These are phyloP conservation scores for Taphrina communis DNA, from an alignment of 1,139 yeast genomes.

Conservation along the genomic window DNA sequence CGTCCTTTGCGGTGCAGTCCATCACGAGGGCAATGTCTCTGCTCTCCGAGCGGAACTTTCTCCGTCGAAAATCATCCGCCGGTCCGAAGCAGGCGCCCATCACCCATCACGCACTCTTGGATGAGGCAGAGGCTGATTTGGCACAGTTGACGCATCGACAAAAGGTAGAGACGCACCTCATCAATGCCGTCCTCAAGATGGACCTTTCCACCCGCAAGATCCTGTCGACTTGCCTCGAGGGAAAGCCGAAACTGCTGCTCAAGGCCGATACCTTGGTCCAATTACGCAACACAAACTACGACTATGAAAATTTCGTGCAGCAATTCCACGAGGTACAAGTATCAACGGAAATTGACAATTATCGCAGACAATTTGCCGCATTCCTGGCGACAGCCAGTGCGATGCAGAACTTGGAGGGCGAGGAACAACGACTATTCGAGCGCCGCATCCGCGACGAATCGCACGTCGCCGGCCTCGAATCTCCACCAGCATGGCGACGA, in stretches of 20 bases:
- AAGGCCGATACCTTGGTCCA: constrained; percentile 36
- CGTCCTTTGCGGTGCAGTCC: constrained; percentile 50
- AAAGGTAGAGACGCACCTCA: constrained; percentile 3
- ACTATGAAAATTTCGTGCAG: constrained; percentile 12
- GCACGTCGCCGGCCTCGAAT: background rate
- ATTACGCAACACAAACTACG: constrained; percentile 16
- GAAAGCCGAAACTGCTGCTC: constrained; percentile 18
- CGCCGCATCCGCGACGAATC: constrained; percentile 16
- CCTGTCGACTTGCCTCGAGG: constrained; percentile 13
- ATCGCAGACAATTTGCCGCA: constrained; percentile 26
- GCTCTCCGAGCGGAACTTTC: constrained; percentile 13
- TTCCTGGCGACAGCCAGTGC: constrained; percentile 33
- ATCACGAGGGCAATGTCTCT: constrained; percentile 25
- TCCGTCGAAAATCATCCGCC: background rate
- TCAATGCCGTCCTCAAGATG: constrained; percentile 30
- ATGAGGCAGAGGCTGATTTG: constrained; percentile 20
- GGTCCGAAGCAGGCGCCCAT: constrained; percentile 1
- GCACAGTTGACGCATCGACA: background rate
- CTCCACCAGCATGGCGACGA: background rate
- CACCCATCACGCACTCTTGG: constrained; percentile 23
- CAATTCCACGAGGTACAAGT: constrained; percentile 26
- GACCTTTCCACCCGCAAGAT: constrained; percentile 22
- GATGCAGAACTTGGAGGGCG: constrained; percentile 19
- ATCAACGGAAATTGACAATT: constrained; percentile 15
- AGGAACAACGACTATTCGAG: constrained; percentile 28